Conservation (phyloP, 225 moss, liverwort and hornwort genomes). For the Lunularia cruciata region DNA sequence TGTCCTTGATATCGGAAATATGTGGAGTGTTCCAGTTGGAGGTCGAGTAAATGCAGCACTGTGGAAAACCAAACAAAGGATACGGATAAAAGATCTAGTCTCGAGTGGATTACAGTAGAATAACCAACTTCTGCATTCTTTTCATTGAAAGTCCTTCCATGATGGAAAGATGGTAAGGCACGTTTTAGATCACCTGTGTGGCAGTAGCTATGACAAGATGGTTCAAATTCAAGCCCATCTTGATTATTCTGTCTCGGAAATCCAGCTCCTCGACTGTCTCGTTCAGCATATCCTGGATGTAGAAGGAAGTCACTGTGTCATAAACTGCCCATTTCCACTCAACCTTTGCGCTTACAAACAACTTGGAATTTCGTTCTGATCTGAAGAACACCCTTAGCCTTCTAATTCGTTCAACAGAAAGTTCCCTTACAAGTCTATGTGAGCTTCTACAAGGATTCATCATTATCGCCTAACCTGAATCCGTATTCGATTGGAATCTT, state of each 20-base stretch:
- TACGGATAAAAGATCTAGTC: background rate
- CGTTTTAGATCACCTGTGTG: conserved; percentile 49
- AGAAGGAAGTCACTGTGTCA: background rate
- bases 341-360: background rate
- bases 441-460: too few relatives aligned
- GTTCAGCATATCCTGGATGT: conserved; percentile 63
- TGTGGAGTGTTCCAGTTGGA: conserved; percentile 80
- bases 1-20: conserved; percentile 73
- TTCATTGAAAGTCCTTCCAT: background rate
- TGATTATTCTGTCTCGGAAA: conserved; percentile 76
- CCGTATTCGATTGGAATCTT: conserved; percentile 54
- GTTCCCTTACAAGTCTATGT: background rate
- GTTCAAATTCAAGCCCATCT: conserved; percentile 68
- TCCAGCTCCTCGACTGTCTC: conserved; percentile 50
- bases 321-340: background rate
- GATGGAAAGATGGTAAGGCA: background rate
- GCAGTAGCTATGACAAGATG: conserved; percentile 74
- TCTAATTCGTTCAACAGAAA: too few relatives aligned
- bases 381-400: too few relatives aligned
- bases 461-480: conserved; percentile 52
- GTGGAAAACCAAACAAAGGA: background rate
- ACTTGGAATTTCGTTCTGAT: background rate
- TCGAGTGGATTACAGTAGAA: background rate
- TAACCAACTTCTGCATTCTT: background rate
- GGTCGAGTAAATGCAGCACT: conserved; percentile 74